Base-by-base conservation (phyloP, 1,139 yeast genomes). In the Zygoascus hellenicus region DNA sequence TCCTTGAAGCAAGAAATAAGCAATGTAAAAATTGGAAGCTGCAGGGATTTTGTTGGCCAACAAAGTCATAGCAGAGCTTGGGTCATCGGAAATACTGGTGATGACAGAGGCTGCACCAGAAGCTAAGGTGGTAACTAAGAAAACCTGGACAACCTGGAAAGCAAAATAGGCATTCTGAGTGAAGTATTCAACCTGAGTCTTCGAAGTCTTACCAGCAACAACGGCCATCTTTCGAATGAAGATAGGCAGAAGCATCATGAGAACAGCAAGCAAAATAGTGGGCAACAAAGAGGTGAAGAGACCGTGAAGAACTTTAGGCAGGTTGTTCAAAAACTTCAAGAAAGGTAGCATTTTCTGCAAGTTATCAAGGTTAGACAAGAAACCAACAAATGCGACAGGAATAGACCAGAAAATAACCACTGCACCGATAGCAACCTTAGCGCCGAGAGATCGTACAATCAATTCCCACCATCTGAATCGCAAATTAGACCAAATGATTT, bases 381-480 rank as follows among this genome's bases (percentile, higher is more conserved):
- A 73, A 81, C 97, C 97, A 48, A 92, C 96, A 64, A 88, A 87
- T 1, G 97, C 96, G 46, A 90, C 97, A 14, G 97, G 97, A 58
- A 89, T 75, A 51, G 96, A 78, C 97, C 97, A 92, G 64, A 89
- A 83, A 48, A 90, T 76, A 53, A 88, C 78, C 61, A 83, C 65
- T 4, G 64, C 68, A 37, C 72, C 62, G 54, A 88, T 76, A 11
- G 81, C 78, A 15, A 81, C 74, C 46, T 72, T 59, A 0, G 96
- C 84, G 49, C 75, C 76, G 26, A 77, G 61, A 41, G 70, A 67
- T 68, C 92, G 76, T 29, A 77, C 66, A 43, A 83, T 65, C 57
- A 89, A 74, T 67, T 84, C 95, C 84, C 89, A 83, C 95, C 96
- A 86, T 54, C 78, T 76, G 66, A 88, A 65, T 57, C 94, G 76